phyloP scores from a whole-genome alignment of 2,329 filamentous ascomycete species.

The Microdochium bolleyi region DNA sequence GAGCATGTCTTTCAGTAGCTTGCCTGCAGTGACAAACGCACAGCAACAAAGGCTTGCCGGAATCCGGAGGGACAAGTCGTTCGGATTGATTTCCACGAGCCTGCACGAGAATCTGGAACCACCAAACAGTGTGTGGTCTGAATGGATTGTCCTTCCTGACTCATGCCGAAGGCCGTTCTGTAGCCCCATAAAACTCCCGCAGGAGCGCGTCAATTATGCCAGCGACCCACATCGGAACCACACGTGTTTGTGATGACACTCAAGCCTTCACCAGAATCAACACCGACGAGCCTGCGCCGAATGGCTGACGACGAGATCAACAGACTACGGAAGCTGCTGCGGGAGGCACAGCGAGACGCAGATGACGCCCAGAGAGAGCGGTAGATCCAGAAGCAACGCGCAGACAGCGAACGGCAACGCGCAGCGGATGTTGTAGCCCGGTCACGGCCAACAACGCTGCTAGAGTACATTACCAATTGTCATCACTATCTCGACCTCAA shows the following conservation, averaged over 20 bases:
- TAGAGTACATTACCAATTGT: not conserved
- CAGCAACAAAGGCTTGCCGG: not conserved
- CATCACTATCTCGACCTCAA: not conserved
- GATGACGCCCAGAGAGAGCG: too few species aligned
- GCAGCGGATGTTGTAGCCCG: not conserved
- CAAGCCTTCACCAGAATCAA: too few species aligned
- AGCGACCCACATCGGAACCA: too few species aligned
- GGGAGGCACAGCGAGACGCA: too few species aligned
- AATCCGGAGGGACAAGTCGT: not conserved
- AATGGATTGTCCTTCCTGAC: not conserved
- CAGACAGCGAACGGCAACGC: not conserved
- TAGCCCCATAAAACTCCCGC: too few species aligned
- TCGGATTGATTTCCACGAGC: not conserved
- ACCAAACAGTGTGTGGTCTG: not conserved
- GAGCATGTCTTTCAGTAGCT: not conserved
- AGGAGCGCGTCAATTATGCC: too few species aligned
- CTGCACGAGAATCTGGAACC: not conserved
- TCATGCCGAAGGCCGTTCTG: too few species aligned
- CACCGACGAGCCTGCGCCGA: too few species aligned
- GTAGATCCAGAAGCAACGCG: too few species aligned
- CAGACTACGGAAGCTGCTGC: too few species aligned
- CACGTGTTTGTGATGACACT: too few species aligned
- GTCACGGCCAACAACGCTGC: not conserved
- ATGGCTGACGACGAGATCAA: too few species aligned
- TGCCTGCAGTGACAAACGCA: not conserved